Evolutionary conservation across 352 stramenopile species (phyloP).

Genomic region (Pythium guiyangense): DNA sequence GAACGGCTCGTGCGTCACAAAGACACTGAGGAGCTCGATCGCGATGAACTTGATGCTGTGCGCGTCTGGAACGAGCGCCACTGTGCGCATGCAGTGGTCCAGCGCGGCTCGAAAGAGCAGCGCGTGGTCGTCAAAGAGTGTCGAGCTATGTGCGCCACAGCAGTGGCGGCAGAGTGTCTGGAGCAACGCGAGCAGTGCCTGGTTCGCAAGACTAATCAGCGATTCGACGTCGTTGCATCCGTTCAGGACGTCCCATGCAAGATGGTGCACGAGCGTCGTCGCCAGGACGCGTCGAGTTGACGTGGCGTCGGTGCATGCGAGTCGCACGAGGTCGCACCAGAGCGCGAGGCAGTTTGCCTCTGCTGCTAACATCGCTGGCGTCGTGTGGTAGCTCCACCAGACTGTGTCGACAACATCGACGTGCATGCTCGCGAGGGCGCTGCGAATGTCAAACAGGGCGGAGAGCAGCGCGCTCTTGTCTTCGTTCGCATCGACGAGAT

Average conservation of each 20-base stretch:
- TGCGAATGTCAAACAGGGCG: background rate
- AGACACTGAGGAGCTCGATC: constrained; percentile 7
- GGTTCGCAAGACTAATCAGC: constrained; percentile 1
- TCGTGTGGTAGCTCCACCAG: constrained; percentile 8
- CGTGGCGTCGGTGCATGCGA: background rate
- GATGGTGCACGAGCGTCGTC: constrained; percentile 1
- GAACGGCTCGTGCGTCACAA: background rate
- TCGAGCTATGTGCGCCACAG: background rate
- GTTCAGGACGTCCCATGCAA: constrained; percentile 1
- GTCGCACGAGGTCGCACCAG: constrained; percentile 9
- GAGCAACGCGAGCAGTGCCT: constrained; percentile 4
- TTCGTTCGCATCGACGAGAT: too few relatives aligned
- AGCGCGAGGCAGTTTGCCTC: constrained; percentile 3
- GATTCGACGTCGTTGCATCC: background rate
- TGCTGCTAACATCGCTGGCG: background rate
- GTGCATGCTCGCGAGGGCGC: background rate
- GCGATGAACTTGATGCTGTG: constrained; percentile 7
- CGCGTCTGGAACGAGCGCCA: constrained; percentile 1
- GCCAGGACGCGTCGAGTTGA: background rate
- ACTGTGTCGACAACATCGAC: constrained; percentile 10
- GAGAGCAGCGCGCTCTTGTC: background rate
- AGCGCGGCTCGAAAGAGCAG: background rate
- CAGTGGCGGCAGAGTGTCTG: background rate
- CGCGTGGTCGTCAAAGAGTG: background rate
- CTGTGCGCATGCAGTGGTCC: constrained; percentile 9